phyloP scores from a whole-genome alignment of 2,329 filamentous ascomycete species.

The Lachnellula willkommii region DNA sequence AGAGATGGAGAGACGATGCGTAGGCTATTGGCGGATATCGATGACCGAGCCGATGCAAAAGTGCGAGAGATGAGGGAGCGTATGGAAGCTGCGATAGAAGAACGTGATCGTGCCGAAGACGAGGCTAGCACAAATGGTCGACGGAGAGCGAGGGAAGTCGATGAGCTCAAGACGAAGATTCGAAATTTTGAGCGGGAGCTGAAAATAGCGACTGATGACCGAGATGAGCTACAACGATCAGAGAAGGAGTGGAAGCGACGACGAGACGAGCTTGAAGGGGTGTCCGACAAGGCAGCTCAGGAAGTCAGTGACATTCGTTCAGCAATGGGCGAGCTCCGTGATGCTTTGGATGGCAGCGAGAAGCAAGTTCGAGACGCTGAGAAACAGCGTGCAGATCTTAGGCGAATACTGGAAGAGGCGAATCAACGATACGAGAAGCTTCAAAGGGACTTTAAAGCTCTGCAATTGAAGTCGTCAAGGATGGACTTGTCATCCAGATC shows the following conservation, averaged over 20 bases:
- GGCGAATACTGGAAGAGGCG: slow-evolving; percentile 71
- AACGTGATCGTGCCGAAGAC: slow-evolving; percentile 87
- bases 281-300: slow-evolving; percentile 60
- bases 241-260: slow-evolving; percentile 70
- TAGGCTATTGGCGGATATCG: slow-evolving; percentile 76
- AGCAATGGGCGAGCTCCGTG: slow-evolving; percentile 71
- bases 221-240: slow-evolving; percentile 68
- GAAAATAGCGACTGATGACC: slow-evolving; percentile 65
- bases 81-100: slow-evolving; percentile 87
- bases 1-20: slow-evolving; percentile 95
- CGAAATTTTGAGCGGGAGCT: slow-evolving; percentile 77
- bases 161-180: slow-evolving; percentile 74
- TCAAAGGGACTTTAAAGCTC: slow-evolving; percentile 57
- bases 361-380: slow-evolving; percentile 77
- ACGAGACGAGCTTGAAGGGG: slow-evolving; percentile 69
- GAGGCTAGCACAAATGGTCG: slow-evolving; percentile 75
- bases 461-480: slow-evolving; percentile 41
- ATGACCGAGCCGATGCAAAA: slow-evolving; percentile 73
- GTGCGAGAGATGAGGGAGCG: slow-evolving; percentile 83
- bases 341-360: slow-evolving; percentile 82
- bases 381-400: slow-evolving; percentile 71
- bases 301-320: slow-evolving; percentile 71
- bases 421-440: slow-evolving; percentile 73
- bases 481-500: slow-evolving; percentile 29
- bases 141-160: slow-evolving; percentile 72